These are phyloP conservation scores for Saccharomyces mikatae DNA, from an alignment of 805 yeast species.

Conservation along the genomic window DNA sequence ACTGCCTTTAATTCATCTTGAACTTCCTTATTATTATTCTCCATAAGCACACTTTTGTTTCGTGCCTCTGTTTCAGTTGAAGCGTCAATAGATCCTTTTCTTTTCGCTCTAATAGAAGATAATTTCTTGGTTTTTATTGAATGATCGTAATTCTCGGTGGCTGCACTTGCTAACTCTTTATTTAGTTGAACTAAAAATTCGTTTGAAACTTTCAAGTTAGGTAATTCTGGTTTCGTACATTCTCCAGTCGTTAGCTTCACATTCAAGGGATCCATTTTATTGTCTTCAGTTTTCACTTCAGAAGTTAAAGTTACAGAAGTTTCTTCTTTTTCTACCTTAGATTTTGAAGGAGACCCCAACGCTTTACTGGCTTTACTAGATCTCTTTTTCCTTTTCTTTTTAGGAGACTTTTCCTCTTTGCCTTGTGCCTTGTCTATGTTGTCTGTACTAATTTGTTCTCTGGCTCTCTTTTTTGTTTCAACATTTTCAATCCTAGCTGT, in stretches of 20 bases:
- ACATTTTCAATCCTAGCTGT: neutral
- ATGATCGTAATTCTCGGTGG: neutral
- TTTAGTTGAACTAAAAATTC: constrained; percentile 32
- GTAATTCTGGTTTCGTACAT: constrained; percentile 40
- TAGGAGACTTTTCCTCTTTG: constrained; percentile 3
- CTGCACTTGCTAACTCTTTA: neutral
- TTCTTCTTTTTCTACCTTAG: neutral
- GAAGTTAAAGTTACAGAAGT: neutral
- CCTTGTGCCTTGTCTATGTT: constrained; percentile 7
- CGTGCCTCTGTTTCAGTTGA: constrained; percentile 9
- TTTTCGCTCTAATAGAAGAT: constrained; percentile 12
- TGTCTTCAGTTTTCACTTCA: neutral
- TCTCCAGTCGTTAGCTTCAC: constrained; percentile 59
- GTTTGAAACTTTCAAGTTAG: constrained; percentile 24
- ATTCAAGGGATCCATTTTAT: constrained; percentile 23
- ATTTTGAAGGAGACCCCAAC: neutral
- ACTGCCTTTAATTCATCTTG: neutral
- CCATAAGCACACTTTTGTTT: neutral
- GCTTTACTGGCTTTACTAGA: neutral
- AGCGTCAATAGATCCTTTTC: constrained; percentile 10
- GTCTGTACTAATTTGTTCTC: constrained; percentile 5
- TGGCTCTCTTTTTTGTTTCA: constrained; percentile 1
- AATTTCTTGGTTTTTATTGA: neutral
- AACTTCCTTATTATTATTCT: neutral
- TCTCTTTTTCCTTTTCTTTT: constrained; percentile 3